Percentiles rank a stretch among this genome's conserved stretches.
Evolutionary conservation across 345 rosid genomes (phyloP).

Genomic region (Euphorbia lathyris): DNA sequence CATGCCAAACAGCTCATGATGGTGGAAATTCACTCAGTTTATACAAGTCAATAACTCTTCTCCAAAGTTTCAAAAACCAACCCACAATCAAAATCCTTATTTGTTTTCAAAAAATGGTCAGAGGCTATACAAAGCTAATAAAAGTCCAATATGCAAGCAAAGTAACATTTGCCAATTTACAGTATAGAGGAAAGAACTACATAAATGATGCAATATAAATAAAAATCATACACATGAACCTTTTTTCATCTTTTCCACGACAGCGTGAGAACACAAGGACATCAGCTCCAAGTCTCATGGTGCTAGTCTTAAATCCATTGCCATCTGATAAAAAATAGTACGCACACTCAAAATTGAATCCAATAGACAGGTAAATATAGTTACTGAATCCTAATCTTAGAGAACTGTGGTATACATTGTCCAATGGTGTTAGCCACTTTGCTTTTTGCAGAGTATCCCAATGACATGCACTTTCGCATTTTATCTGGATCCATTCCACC

Average conservation of each 20-base stretch:
- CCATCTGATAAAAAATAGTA: conserved; percentile 54
- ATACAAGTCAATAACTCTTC: background rate
- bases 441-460: conserved; percentile 94
- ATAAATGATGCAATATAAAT: background rate
- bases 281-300: conserved; percentile 99
- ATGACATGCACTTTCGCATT: conserved; percentile 83
- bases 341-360: conserved; percentile 1
- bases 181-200: background rate
- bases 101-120: background rate
- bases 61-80: background rate
- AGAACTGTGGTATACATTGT: conserved; percentile 48
- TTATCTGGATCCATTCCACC: conserved; percentile 96
- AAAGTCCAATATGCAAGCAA: background rate
- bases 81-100: background rate
- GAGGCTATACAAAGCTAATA: background rate
- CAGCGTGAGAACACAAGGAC: conserved; percentile 92
- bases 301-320: conserved; percentile 96
- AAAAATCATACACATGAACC: conserved; percentile 38
- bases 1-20: background rate
- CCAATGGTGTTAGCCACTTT: conserved; percentile 79
- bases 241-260: conserved; percentile 56
- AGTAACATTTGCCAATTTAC: background rate
- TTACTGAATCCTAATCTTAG: background rate
- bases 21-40: background rate
- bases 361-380: background rate